Evolutionary conservation across 2,329 filamentous ascomycete species (phyloP).

Genomic region (Fusarium sulawesiense): DNA sequence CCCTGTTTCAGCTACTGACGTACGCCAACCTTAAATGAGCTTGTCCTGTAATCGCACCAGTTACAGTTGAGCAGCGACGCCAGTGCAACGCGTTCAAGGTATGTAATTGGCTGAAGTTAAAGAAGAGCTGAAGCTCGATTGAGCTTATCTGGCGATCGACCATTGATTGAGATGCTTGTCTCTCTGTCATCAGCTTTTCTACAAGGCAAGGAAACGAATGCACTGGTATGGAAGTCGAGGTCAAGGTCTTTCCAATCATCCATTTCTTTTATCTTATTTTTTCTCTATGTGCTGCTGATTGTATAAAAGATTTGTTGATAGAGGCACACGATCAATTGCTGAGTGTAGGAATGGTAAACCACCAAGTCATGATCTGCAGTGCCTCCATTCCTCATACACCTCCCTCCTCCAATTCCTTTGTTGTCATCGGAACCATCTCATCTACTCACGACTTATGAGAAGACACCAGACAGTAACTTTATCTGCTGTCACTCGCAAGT

Average conservation of each 20-base stretch:
- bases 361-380: conserved; percentile 8
- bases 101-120: conserved; percentile 7
- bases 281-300: neutral
- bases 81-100: neutral
- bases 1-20: conserved; percentile 33
- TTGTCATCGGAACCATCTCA: neutral
- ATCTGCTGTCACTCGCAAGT: neutral
- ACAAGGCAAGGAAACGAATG: neutral
- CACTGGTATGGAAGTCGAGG: neutral
- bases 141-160: neutral
- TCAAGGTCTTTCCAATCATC: neutral
- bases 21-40: conserved; percentile 27
- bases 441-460: neutral
- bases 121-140: conserved; percentile 4
- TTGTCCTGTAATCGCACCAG: conserved; percentile 23
- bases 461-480: neutral
- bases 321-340: neutral
- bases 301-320: too few species aligned
- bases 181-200: neutral
- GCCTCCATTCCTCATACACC: conserved; percentile 9
- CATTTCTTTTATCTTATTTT: neutral
- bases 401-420: neutral
- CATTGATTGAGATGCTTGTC: neutral
- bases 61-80: conserved; percentile 24
- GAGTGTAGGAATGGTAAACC: neutral